Evolutionary conservation across 2,329 filamentous ascomycete species (phyloP), one percentile per base, ranked within the genome.

Genomic region (Venturia nashicola): DNA sequence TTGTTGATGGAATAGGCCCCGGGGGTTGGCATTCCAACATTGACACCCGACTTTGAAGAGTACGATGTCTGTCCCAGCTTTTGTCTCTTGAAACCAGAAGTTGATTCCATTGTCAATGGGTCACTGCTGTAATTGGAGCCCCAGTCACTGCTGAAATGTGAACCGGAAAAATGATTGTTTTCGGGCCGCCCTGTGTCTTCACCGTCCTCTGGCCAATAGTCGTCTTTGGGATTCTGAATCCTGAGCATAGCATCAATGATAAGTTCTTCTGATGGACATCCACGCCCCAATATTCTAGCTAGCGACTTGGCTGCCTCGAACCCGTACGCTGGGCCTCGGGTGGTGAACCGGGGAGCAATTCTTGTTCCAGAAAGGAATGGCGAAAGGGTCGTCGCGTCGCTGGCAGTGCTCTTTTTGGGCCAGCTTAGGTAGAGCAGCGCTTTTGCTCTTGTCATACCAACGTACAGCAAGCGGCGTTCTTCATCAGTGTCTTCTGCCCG

Each of bases 361-460:
- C 74, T 73, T 60, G 76, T 73, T 0, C 81, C 77, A 0, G 84
- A 80, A 23, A 97, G 77, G 69, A 96, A 97, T 0, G 82, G 80
- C 0, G 90, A 94, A 18, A 93, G 72, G 8, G 82, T 83, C 0
- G 86, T 85, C 65, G 85, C 79, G 68, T 86, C 82, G 34, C 77
- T 73, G 64, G 84, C 82, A 8, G 86, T 84, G 65, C 85, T 86
- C 68, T 85, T 86, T 44, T 86, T 74, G 0, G 92, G 90, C 67
- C 85, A 90, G 72, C 91, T 96, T 63, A 97, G 79, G 69, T 96
- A 96, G 1, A 99, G 77, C 39, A 97, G 76, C 0, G 85, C 87
- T 72, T 97, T 87, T 7, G 94, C 93, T 72, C 93, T 82, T 3
- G 93, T 99, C 92, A 99, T 97, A 36, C 92, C 93, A 16, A 99